These are phyloP conservation scores for Candida sp. DNA, from an alignment of 1,139 yeast species.

Conservation along the genomic window DNA sequence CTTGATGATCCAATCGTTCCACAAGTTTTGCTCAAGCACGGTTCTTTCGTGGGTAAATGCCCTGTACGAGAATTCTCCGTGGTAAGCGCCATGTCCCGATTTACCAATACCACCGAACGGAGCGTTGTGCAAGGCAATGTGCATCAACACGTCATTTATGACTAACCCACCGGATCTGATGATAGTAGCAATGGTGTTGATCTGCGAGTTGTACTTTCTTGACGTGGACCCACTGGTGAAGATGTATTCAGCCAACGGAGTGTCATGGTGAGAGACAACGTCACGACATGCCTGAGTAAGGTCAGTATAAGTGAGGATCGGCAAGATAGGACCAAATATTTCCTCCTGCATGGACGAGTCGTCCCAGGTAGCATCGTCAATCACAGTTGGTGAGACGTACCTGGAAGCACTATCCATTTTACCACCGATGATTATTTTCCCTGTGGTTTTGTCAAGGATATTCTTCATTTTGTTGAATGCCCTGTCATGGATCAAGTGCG, in stretches of 20 bases:
- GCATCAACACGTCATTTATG: slow-evolving; percentile 75
- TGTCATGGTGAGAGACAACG: slow-evolving; percentile 51
- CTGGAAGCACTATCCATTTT: slow-evolving; percentile 43
- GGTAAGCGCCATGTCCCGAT: slow-evolving; percentile 84
- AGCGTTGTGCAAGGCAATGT: slow-evolving; percentile 65
- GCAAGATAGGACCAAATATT: slow-evolving; percentile 86
- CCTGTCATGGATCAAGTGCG: slow-evolving; percentile 67
- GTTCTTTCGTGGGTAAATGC: slow-evolving; percentile 81
- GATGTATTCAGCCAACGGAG: slow-evolving; percentile 84
- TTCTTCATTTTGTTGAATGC: slow-evolving; percentile 56
- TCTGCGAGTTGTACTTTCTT: slow-evolving; percentile 46
- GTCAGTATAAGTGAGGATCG: slow-evolving; percentile 61
- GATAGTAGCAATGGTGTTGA: slow-evolving; percentile 50
- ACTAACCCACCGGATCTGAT: slow-evolving; percentile 78
- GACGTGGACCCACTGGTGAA: slow-evolving; percentile 54
- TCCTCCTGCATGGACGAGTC: slow-evolving; percentile 81
- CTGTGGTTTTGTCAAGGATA: slow-evolving; percentile 57
- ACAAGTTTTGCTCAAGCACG: slow-evolving; percentile 64
- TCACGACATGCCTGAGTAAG: slow-evolving; percentile 51
- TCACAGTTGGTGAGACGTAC: slow-evolving; percentile 76
- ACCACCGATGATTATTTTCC: slow-evolving; percentile 63
- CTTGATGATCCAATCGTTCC: slow-evolving; percentile 61
- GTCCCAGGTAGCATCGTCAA: slow-evolving; percentile 60
- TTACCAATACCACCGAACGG: slow-evolving; percentile 94
- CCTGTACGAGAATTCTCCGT: slow-evolving; percentile 73